A percentile compares a stretch with the other conserved stretches of the same genome.
Conservation (phyloP, 2,329 filamentous ascomycete genomes). For the Clarireedia monteithiana region DNA sequence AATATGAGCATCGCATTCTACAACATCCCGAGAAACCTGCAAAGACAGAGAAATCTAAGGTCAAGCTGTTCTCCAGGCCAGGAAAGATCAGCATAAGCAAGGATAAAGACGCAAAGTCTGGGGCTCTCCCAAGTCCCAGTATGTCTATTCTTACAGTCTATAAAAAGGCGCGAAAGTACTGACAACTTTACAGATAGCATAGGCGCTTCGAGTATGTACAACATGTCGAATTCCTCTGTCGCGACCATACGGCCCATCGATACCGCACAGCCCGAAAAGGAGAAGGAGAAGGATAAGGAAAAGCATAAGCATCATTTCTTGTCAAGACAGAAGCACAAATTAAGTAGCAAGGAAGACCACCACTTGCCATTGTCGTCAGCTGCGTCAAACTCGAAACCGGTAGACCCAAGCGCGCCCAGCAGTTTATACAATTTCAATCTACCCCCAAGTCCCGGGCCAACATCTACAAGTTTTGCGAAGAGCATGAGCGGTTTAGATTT, state of each 20-base stretch:
- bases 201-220: constrained; percentile 58
- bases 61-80: constrained; percentile 73
- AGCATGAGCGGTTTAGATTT: constrained; percentile 75
- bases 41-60: constrained; percentile 65
- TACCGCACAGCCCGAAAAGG: constrained; percentile 38
- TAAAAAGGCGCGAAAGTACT: constrained; percentile 37
- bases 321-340: constrained; percentile 70
- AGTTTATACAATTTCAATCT: constrained; percentile 74
- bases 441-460: constrained; percentile 62
- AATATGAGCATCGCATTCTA: constrained; percentile 27
- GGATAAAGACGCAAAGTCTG: constrained; percentile 54
- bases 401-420: constrained; percentile 66
- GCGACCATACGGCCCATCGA: constrained; percentile 65
- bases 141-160: constrained; percentile 55
- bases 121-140: constrained; percentile 63
- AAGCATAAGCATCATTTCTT: constrained; percentile 77
- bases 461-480: constrained; percentile 63
- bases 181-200: constrained; percentile 26
- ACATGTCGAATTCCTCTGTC: constrained; percentile 65
- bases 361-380: constrained; percentile 67
- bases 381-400: constrained; percentile 67
- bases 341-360: constrained; percentile 64
- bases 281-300: constrained; percentile 49
- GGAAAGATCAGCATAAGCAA: constrained; percentile 65
- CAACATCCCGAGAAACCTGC: constrained; percentile 48